These are phyloP conservation scores for Thelephora ganbajun DNA, from an alignment of 768 basidiomycete species.

Conservation along the genomic window DNA sequence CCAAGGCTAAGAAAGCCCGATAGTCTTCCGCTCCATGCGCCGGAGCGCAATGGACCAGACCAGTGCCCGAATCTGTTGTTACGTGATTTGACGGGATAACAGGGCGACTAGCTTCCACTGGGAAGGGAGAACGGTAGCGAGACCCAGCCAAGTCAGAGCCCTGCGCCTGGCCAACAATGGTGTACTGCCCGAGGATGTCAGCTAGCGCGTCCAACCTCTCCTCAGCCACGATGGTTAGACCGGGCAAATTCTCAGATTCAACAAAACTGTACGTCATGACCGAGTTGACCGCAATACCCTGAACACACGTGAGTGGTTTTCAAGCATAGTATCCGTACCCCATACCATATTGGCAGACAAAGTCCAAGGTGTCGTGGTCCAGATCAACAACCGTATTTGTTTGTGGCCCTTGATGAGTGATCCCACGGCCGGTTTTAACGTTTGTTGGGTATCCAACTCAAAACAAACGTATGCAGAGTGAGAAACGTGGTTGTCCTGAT, in stretches of 20 bases:
- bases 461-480: conserved; percentile 82
- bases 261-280: conserved; percentile 37
- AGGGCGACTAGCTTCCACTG: conserved; percentile 9
- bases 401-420: conserved; percentile 17
- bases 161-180: conserved; percentile 20
- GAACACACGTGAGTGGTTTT: conserved; percentile 4
- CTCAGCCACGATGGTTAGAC: conserved; percentile 33
- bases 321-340: not conserved
- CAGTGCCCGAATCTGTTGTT: conserved; percentile 79
- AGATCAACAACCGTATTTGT: conserved; percentile 55
- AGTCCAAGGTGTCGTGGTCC: conserved; percentile 99
- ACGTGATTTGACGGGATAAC: conserved; percentile 69
- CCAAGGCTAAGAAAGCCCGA: conserved; percentile 45
- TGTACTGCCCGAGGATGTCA: conserved; percentile 3
- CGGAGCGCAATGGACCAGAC: conserved; percentile 90
- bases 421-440: conserved; percentile 14
- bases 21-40: conserved; percentile 95
- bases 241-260: conserved; percentile 7
- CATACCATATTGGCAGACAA: conserved; percentile 87
- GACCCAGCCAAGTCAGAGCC: conserved; percentile 45
- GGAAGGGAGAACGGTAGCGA: conserved; percentile 38
- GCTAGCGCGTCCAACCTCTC: conserved; percentile 30
- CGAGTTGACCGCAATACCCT: conserved; percentile 84
- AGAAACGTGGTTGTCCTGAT: conserved; percentile 80
- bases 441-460: conserved; percentile 28